Conservation (phyloP, 257 asterid genomes). For the Voacanga thouarsii region DNA sequence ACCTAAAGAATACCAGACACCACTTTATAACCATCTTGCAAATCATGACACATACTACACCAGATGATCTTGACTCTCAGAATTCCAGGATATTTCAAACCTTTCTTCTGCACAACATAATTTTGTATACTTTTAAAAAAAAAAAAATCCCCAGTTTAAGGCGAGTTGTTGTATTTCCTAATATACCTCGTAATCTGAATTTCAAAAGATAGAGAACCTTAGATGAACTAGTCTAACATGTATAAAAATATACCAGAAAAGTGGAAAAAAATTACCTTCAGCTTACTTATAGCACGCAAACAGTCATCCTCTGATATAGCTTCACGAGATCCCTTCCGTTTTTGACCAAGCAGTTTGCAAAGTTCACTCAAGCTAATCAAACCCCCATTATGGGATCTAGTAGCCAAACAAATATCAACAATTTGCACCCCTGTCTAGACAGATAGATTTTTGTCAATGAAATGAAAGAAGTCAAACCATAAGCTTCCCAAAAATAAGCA, state of each 20-base stretch:
- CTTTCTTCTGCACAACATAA: neutral
- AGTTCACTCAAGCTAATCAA: slow-evolving; percentile 90
- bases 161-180: neutral
- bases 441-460: slow-evolving; percentile 9
- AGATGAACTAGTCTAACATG: neutral
- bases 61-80: neutral
- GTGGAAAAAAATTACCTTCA: slow-evolving; percentile 52
- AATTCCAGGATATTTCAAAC: neutral
- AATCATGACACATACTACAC: neutral
- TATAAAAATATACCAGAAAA: neutral
- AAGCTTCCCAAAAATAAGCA: neutral
- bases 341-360: slow-evolving; percentile 72
- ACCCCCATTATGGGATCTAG: slow-evolving; percentile 88
- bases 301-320: slow-evolving; percentile 92
- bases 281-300: slow-evolving; percentile 95
- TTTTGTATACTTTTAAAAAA: neutral
- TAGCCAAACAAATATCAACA: slow-evolving; percentile 85
- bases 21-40: neutral
- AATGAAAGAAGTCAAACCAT: neutral
- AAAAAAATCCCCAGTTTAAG: neutral
- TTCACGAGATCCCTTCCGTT: slow-evolving; percentile 84
- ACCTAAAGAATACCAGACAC: neutral
- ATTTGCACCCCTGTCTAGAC: slow-evolving; percentile 95
- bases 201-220: neutral
- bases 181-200: neutral